Evolutionary conservation across 129 eudicot species (phyloP), one percentile per base, ranked within the genome.

Genomic region (Mikania micrantha): DNA sequence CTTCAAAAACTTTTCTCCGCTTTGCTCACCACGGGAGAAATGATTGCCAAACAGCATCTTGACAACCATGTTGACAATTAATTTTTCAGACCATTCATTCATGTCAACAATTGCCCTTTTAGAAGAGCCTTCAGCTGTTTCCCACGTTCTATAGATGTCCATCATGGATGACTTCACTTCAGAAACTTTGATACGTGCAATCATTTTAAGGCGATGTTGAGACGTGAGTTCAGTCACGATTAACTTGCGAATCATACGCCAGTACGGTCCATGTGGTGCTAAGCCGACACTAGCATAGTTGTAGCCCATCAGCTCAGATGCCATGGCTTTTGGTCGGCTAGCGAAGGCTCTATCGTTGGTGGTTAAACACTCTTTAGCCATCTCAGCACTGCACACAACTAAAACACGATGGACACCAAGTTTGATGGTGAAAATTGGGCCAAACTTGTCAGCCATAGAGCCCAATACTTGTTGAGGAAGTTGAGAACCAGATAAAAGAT

Each of bases 361-460:
- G 6, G 60, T 44, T 41, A 77, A 53, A 61, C 67, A 63, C 21
- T 77, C 73, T 63, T 77, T 77, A 22, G 72, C 77, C 70, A 50
- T 49, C 5, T 25, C 77, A 2, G 64, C 9, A 49, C 13, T 63
- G 64, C 56, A 62, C 11, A 73, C 64, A 12, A 73, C 20, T 35
- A 73, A 32, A 39, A 67, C 47, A 6, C 27, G 76, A 3, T 64
- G 36, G 7, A 71, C 73, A 2, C 83, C 79, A 9, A 78, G 47
- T 29, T 68, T 66, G 54, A 78, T 44, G 24, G 35, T 38, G 66
- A 78, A 78, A 36, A 73, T 60, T 11, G 79, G 66, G n/a, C 78
- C 83, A 22, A 58, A 73, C 11, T 78, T 65, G 64, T 78, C 82
- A 3, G 82, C 82, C 78, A 72, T 22, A 38, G 74, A 47, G 8